Conservation (phyloP, 805 yeast species). For the Ogataea henricii region DNA sequence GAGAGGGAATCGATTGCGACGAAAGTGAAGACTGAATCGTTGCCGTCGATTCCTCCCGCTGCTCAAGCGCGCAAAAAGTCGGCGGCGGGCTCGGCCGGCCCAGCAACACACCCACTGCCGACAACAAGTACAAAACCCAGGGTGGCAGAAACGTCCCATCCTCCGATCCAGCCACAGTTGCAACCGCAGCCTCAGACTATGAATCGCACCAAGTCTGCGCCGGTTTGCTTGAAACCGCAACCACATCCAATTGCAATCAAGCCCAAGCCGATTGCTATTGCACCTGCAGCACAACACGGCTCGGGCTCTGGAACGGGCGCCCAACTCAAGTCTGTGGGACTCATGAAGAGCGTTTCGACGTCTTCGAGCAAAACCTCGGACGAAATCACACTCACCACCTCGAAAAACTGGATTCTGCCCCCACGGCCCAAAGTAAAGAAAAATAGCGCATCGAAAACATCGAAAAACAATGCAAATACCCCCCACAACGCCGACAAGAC, state of each 20-base stretch:
- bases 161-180: background rate
- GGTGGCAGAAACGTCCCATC: background rate
- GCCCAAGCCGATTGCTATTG: constrained; percentile 31
- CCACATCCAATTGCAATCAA: constrained; percentile 35
- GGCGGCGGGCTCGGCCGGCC: background rate
- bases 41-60: background rate
- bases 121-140: background rate
- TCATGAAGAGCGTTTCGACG: constrained; percentile 17
- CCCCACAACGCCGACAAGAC: constrained; percentile 10
- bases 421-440: constrained; percentile 49
- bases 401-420: constrained; percentile 53
- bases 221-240: constrained; percentile 12
- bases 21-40: background rate
- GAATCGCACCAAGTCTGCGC: constrained; percentile 16
- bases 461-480: constrained; percentile 6
- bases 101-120: too few relatives aligned
- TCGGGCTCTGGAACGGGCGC: constrained; percentile 1
- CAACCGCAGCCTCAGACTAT: constrained; percentile 6
- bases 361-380: constrained; percentile 27
- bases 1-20: background rate
- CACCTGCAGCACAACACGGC: constrained; percentile 20
- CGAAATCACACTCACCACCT: constrained; percentile 37
- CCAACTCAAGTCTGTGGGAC: constrained; percentile 8
- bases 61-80: background rate
- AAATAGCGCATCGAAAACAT: constrained; percentile 7